Conservation (phyloP, 331 rosid genomes). For the Erythrophleum ivorense region DNA sequence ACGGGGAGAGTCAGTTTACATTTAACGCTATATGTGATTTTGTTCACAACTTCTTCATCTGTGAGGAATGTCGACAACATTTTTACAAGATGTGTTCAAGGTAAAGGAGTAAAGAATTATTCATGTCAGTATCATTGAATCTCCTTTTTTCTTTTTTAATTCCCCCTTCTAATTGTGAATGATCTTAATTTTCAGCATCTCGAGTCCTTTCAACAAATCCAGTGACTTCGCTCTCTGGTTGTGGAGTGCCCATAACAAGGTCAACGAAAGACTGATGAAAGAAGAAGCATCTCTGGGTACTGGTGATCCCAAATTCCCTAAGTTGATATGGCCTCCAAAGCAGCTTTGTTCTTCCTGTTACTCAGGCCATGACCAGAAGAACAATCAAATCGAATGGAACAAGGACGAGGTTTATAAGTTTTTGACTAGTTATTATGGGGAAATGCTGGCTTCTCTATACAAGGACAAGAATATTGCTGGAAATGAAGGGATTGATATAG, state of each 20-base stretch:
- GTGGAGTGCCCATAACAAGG: conserved; percentile 87
- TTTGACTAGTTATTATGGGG: conserved; percentile 67
- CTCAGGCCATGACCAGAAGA: conserved; percentile 47
- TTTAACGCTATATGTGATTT: conserved; percentile 83
- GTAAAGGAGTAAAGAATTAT: conserved; percentile 43
- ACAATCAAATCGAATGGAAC: conserved; percentile 68
- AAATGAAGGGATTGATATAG: conserved; percentile 42
- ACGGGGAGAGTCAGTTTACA: conserved; percentile 90
- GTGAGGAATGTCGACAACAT: conserved; percentile 96
- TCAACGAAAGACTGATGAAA: conserved; percentile 75
- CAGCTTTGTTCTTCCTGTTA: conserved; percentile 83
- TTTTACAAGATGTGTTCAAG: conserved; percentile 87
- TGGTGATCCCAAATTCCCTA: conserved; percentile 91
- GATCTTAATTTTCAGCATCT: conserved; percentile 54
- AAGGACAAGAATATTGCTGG: conserved; percentile 51
- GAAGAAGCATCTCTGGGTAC: conserved; percentile 78
- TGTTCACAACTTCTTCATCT: conserved; percentile 78
- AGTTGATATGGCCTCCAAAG: conserved; percentile 88
- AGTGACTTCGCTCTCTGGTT: conserved; percentile 87
- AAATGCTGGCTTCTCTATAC: conserved; percentile 63
- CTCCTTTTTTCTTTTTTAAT: background rate
- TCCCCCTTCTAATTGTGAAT: conserved; percentile 36
- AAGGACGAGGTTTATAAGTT: conserved; percentile 66
- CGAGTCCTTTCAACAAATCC: conserved; percentile 79
- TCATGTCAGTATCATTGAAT: conserved; percentile 28